Evolutionary conservation across 192 early-diverging fungal genomes (phyloP).

Genomic region (Rhizophagus prolifer): DNA sequence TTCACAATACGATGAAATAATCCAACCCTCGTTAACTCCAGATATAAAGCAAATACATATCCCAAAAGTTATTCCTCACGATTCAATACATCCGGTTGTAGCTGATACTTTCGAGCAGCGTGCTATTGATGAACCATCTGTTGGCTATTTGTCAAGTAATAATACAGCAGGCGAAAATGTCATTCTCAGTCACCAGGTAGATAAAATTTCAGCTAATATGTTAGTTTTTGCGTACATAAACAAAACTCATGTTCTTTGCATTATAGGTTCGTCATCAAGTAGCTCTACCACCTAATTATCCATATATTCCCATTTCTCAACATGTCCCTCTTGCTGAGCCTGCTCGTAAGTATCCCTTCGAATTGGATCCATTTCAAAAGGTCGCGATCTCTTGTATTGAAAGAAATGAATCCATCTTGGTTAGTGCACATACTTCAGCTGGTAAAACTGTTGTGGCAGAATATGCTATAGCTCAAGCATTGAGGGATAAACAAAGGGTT

Average conservation of each 20-base stretch:
- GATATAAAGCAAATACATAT: background rate
- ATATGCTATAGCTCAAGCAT: slow-evolving; percentile 91
- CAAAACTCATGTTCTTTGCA: background rate
- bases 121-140: slow-evolving; percentile 15
- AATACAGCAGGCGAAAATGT: slow-evolving; percentile 18
- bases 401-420: slow-evolving; percentile 87
- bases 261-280: slow-evolving; percentile 90
- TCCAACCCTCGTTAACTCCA: background rate
- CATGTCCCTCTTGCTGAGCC: slow-evolving; percentile 80
- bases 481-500: slow-evolving; percentile 90
- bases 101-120: slow-evolving; percentile 32
- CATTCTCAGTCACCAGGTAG: slow-evolving; percentile 35
- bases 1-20: background rate
- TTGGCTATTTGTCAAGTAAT: background rate
- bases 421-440: slow-evolving; percentile 94
- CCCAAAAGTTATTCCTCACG: background rate
- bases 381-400: slow-evolving; percentile 88
- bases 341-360: slow-evolving; percentile 84
- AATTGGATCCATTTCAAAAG: slow-evolving; percentile 92
- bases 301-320: slow-evolving; percentile 84
- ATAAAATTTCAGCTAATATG: too few species aligned
- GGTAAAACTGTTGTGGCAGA: slow-evolving; percentile 98
- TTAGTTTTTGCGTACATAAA: background rate
- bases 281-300: slow-evolving; percentile 81
- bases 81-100: slow-evolving; percentile 16